These are phyloP conservation scores for Termitomyces sp. DNA, from an alignment of 768 basidiomycete genomes.

Conservation along the genomic window DNA sequence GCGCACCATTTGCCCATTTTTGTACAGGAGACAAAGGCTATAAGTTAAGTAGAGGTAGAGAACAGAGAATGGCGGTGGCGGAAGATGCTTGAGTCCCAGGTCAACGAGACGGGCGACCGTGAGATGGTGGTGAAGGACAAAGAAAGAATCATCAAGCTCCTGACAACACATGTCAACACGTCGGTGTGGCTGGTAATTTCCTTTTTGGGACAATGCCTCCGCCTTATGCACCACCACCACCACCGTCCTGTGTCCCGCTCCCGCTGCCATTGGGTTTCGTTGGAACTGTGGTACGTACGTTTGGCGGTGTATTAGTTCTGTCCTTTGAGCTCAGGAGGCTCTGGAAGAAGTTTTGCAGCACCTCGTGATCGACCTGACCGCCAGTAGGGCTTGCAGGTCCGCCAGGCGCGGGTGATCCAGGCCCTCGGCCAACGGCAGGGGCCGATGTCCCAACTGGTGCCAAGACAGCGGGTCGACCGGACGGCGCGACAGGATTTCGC, in stretches of 20 bases:
- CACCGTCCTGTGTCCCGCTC: slow-evolving; percentile 33
- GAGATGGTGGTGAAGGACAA: slow-evolving; percentile 28
- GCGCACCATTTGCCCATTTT: slow-evolving; percentile 73
- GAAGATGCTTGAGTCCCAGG: slow-evolving; percentile 1
- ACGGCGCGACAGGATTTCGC: slow-evolving; percentile 29
- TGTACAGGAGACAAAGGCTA: slow-evolving; percentile 16
- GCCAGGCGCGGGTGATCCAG: slow-evolving; percentile 34
- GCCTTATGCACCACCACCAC: not conserved
- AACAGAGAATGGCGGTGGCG: not conserved
- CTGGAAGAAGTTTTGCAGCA: slow-evolving; percentile 86
- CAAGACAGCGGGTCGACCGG: slow-evolving; percentile 35
- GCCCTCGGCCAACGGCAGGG: slow-evolving; percentile 29
- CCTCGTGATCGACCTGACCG: slow-evolving; percentile 76
- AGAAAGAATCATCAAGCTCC: slow-evolving; percentile 20
- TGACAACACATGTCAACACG: slow-evolving; percentile 33
- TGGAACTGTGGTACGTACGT: slow-evolving; percentile 5
- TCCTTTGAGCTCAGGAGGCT: slow-evolving; percentile 69
- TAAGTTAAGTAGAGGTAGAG: slow-evolving; percentile 16
- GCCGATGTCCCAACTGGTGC: slow-evolving; percentile 33
- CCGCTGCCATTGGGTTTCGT: slow-evolving; percentile 32
- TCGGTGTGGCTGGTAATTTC: slow-evolving; percentile 22
- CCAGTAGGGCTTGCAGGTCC: slow-evolving; percentile 41
- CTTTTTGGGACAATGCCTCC: slow-evolving; percentile 11
- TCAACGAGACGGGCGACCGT: slow-evolving; percentile 6
- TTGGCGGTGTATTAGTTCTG: slow-evolving; percentile 3